phyloP scores from a whole-genome alignment of 768 basidiomycete species.

The Boletus insuetus region DNA sequence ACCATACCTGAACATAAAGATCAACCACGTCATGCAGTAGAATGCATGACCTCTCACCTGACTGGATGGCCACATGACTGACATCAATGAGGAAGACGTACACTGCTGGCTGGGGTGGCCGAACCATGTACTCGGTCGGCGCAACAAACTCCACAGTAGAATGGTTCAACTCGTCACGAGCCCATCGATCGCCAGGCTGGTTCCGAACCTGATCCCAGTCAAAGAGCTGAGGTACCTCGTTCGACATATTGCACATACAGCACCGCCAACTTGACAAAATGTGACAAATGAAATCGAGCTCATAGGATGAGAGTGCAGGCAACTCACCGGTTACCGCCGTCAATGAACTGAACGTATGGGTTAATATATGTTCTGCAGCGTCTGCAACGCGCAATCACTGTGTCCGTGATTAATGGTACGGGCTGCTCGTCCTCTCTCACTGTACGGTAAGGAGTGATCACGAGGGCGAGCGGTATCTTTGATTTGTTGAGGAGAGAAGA shows the following conservation, averaged over 20 bases:
- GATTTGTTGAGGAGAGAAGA: constrained; percentile 84
- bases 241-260: constrained; percentile 97
- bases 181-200: constrained; percentile 94
- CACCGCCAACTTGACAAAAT: constrained; percentile 78
- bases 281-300: neutral
- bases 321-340: constrained; percentile 86
- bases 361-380: constrained; percentile 97
- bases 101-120: constrained; percentile 95
- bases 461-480: constrained; percentile 85
- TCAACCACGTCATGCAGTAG: neutral
- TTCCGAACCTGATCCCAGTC: constrained; percentile 97
- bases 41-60: constrained; percentile 49
- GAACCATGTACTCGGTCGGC: constrained; percentile 99
- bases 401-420: constrained; percentile 90
- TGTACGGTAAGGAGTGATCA: constrained; percentile 89
- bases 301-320: neutral
- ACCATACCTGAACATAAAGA: constrained; percentile 73
- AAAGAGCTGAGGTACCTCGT: constrained; percentile 97
- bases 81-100: constrained; percentile 98
- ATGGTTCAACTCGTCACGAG: constrained; percentile 88
- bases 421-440: constrained; percentile 78
- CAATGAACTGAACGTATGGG: constrained; percentile 96
- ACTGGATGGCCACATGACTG: constrained; percentile 87
- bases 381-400: constrained; percentile 93
- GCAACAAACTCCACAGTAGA: constrained; percentile 96